These are phyloP conservation scores for Dianthus caryophyllus DNA, from an alignment of 148 eudicot species.

Conservation along the genomic window DNA sequence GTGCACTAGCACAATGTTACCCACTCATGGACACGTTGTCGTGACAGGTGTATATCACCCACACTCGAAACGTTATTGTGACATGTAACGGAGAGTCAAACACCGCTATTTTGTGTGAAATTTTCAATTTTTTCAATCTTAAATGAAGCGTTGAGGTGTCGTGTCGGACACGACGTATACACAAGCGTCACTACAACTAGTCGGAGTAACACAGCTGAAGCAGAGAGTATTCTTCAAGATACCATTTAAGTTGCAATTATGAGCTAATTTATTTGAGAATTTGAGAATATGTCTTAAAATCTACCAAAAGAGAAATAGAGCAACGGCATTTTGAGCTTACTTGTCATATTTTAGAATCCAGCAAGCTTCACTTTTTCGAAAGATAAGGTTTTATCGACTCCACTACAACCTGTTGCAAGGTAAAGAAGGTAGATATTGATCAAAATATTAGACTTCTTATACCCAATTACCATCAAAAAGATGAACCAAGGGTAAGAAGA, in stretches of 20 bases:
- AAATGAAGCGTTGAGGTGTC: no score
- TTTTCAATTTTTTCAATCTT: no score
- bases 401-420: conserved; percentile 68
- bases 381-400: conserved; percentile 78
- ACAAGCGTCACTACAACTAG: no score
- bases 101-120: no score
- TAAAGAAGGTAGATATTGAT: background rate
- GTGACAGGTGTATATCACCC: no score
- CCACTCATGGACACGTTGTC: no score
- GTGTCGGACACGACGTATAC: no score
- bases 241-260: background rate
- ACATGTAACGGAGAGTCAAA: no score
- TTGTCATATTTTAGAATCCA: background rate
- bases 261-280: background rate
- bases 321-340: conserved; percentile 15
- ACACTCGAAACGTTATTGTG: no score
- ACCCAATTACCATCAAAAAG: background rate
- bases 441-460: background rate
- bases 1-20: no score
- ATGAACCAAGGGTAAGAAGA: background rate
- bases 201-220: no score
- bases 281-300: background rate
- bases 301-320: background rate
- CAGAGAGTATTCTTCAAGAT: background rate
- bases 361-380: conserved; percentile 38